Conservation (phyloP, 345 rosid species). For the Chamaenerion angustifolium region DNA sequence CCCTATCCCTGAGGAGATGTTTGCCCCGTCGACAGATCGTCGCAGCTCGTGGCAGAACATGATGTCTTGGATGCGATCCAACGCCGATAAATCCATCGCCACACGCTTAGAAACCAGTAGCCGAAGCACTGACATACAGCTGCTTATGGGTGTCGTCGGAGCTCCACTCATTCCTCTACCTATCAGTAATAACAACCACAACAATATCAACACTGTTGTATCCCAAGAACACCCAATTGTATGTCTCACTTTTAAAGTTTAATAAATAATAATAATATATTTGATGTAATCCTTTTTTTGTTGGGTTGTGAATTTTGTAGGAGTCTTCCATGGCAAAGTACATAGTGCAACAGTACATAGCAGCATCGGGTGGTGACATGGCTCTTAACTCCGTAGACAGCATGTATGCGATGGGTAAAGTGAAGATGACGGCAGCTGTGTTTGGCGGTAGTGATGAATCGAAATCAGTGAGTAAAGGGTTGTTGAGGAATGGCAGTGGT, state of each 20-base stretch:
- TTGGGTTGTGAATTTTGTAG: too few species aligned
- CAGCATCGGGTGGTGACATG: constrained; percentile 77
- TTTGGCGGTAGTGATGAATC: constrained; percentile 48
- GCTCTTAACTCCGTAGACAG: constrained; percentile 50
- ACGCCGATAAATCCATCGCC: constrained; percentile 10
- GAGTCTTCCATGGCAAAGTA: constrained; percentile 85
- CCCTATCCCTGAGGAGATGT: constrained; percentile 90
- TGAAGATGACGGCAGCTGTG: constrained; percentile 77
- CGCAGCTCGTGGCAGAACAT: constrained; percentile 57
- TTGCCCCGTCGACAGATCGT: constrained; percentile 17
- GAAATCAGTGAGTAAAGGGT: too few species aligned
- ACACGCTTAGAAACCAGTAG: constrained; percentile 25
- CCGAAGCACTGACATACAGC: constrained; percentile 66
- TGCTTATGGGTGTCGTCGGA: constrained; percentile 85
- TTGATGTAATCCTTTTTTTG: too few species aligned
- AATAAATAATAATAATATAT: too few species aligned
- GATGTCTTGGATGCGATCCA: constrained; percentile 63
- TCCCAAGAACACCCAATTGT: constrained; percentile 27
- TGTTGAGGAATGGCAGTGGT: constrained; percentile 28
- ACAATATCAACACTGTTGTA: constrained; percentile 32
- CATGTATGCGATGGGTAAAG: constrained; percentile 93
- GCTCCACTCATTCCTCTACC: constrained; percentile 94
- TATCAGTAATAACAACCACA: constrained; percentile 17
- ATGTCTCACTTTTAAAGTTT: constrained; percentile 10
- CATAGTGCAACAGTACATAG: constrained; percentile 82